Percentiles rank a stretch among this genome's conserved stretches.
These are phyloP conservation scores for Pichia eremophila DNA, from an alignment of 805 yeast species.

Conservation along the genomic window DNA sequence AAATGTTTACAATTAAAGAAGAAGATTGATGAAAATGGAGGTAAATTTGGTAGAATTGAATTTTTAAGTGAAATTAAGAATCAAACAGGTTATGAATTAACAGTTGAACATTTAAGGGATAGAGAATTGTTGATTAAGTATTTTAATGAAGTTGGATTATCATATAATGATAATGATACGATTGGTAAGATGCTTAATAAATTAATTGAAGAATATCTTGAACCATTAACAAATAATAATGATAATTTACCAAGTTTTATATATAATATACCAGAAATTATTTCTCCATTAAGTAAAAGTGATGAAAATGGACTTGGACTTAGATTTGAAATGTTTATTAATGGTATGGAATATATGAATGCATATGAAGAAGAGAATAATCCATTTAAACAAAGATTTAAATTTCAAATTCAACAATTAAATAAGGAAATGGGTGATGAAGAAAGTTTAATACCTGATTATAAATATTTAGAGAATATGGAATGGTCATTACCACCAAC, in stretches of 20 bases:
- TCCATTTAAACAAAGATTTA: slow-evolving; percentile 59
- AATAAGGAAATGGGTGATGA: slow-evolving; percentile 41
- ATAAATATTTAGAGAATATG: slow-evolving; percentile 62
- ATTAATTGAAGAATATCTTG: slow-evolving; percentile 39
- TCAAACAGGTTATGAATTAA: slow-evolving; percentile 32
- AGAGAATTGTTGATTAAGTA: not conserved
- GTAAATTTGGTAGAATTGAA: slow-evolving; percentile 40
- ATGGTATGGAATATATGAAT: slow-evolving; percentile 75
- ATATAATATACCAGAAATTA: slow-evolving; percentile 69
- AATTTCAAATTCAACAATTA: slow-evolving; percentile 51
- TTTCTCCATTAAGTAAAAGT: slow-evolving; percentile 87
- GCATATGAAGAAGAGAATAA: slow-evolving; percentile 96
- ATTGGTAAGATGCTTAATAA: slow-evolving; percentile 18
- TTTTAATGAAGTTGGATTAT: not conserved
- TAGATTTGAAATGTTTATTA: slow-evolving; percentile 77
- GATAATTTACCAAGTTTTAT: slow-evolving; percentile 54
- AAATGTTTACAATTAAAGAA: slow-evolving; percentile 14
- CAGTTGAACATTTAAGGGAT: not conserved
- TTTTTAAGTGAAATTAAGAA: slow-evolving; percentile 57
- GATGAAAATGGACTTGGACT: slow-evolving; percentile 13
- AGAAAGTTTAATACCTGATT: slow-evolving; percentile 66
- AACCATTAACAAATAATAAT: slow-evolving; percentile 42
- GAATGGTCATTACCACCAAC: slow-evolving; percentile 96
- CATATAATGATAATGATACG: not conserved
- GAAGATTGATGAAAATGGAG: slow-evolving; percentile 12